Evolutionary conservation across 2,329 filamentous ascomycete genomes (phyloP), one percentile per base, ranked within the genome.

Genomic region (Leptosphaerulina australis): DNA sequence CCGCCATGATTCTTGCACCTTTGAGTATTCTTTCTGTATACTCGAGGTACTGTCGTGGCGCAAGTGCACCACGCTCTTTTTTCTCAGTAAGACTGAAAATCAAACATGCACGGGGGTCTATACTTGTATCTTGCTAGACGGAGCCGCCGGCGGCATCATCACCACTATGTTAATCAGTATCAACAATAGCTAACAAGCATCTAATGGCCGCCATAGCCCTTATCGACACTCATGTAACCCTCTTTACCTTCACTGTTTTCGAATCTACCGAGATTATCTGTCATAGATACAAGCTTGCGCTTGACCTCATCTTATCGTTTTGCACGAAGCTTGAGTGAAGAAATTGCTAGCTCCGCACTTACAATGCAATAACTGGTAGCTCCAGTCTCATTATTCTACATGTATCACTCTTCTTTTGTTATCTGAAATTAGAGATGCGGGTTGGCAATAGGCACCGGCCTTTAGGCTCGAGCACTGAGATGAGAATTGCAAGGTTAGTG

Each of bases 1-100:
- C 83, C 4, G 80, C 80, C 5, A 82, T 86, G 72, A 84, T 81
- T 0, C 77, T 83, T 2, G 81, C 82, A 66, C 83, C 83, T 1
- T 77, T 80, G 25, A 79, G 86, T 41, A 85, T 81, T 83, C 62
- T 86, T 87, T 67, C 72, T 87, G 12, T 81, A 85, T 63, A 81
- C 86, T 40, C 76, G 84, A 53, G 83, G 84, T 7, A 81, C 79
- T 53, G 85, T 78, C 69, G 82, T 82, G 55, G 29, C 29, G 41
- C 36, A 21, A n/a, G 29, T 29, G 21, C 14, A 18, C 3, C 8
- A 11, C 18, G 3, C 17, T n/a, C 9, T 29, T 31, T 22, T n/a
- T n/a, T 39, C 20, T 11, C 10, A n/a, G 14, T 10, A 21, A 26
- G 8, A 8, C 11, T 3, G 14, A 5, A 9, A 11, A 25, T 22